These are phyloP conservation scores for Annona cherimola DNA, from an alignment of 164 flowering plant genomes.

Conservation along the genomic window DNA sequence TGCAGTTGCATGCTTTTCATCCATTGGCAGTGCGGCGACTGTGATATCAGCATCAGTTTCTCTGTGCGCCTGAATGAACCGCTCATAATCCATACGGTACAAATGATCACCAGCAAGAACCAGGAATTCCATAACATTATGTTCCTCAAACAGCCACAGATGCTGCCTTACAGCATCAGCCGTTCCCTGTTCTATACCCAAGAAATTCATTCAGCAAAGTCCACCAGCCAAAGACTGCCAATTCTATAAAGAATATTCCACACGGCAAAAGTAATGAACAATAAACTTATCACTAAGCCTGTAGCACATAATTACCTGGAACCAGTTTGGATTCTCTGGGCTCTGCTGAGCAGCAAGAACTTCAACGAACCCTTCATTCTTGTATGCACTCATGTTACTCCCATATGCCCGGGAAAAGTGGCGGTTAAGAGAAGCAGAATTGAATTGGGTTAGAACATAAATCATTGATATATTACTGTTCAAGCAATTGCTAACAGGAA, in stretches of 20 bases:
- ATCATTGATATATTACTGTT: conserved; percentile 84
- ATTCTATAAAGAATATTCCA: too few relatives aligned
- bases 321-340: conserved; percentile 94
- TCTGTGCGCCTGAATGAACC: conserved; percentile 79
- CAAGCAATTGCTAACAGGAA: conserved; percentile 88
- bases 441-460: conserved; percentile 87
- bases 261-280: too few relatives aligned
- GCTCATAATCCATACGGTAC: conserved; percentile 90
- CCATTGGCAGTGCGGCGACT: conserved; percentile 85
- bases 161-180: conserved; percentile 97
- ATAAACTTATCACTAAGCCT: too few relatives aligned
- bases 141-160: conserved; percentile 93
- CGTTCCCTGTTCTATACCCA: conserved; percentile 51
- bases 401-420: conserved; percentile 85
- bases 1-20: conserved; percentile 71
- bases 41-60: conserved; percentile 93
- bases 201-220: neutral
- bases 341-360: conserved; percentile 97
- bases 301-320: conserved; percentile 47
- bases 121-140: conserved; percentile 68
- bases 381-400: conserved; percentile 75
- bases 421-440: conserved; percentile 89
- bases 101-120: conserved; percentile 92
- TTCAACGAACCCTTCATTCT: conserved; percentile 90
- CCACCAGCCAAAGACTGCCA: neutral